Base-by-base conservation (phyloP, 2,329 filamentous ascomycete genomes). In the Didymellaceae sp. region DNA sequence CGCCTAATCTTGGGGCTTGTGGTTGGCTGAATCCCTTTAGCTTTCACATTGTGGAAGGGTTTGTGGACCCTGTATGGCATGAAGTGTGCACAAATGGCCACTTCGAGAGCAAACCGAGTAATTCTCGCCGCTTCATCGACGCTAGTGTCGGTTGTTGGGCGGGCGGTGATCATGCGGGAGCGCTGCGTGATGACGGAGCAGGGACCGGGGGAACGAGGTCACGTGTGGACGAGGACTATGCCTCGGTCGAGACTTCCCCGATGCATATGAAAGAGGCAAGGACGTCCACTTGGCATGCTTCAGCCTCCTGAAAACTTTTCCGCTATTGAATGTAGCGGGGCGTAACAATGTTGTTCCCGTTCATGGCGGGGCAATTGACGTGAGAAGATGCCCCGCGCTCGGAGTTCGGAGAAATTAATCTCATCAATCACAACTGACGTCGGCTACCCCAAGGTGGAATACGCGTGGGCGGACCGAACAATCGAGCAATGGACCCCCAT, bases 401-500 rank as follows among this genome's bases (percentile, higher is more conserved):
- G 58, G 59, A 26, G 49, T 41, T 53, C 65, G 67, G 67, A 65
- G 63, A 51, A 66, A 70, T 65, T 69, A 61, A 69, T 58, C 53
- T 52, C 65, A 66, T 65, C 67, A 70, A 69, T 68, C 64, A 68
- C 57, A 57, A 34, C 20, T 47, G 54, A 57, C 52, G 49, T 47
- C 37, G 49, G 52, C 50, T 49, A 47, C 44, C 31, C 52, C 52
- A 48, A 25, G n/a, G n/a, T n/a, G n/a, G n/a, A n/a, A n/a, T n/a
- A 54, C 30, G 38, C 38, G 41, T 41, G 25, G 42, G 34, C 38
- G 37, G n/a, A n/a, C 50, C 48, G 44, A 38, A 16, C 16, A 32
- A 32, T 41, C 53, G 50, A 55, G 57, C 46, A 49, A 52, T 33
- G 31, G 17, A 21, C 43, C 42, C 33, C 47, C 32, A 39, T 52